These are phyloP conservation scores for Colletotrichum liaoningense DNA, from an alignment of 2,329 filamentous ascomycete species.

Conservation along the genomic window DNA sequence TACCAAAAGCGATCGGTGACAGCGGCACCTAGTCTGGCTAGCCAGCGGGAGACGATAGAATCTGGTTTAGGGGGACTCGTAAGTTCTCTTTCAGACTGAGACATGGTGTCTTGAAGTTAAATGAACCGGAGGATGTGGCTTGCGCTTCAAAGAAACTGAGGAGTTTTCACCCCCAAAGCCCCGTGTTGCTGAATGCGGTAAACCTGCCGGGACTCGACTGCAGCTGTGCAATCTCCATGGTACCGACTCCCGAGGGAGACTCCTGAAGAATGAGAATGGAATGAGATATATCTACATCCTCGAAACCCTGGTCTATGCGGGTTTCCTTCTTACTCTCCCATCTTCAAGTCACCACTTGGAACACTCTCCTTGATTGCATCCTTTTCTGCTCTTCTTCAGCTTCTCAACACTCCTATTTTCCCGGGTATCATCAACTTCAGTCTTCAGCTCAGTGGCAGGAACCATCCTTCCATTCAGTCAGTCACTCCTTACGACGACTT, in stretches of 20 bases:
- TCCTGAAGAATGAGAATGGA: neutral
- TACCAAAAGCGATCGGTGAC: neutral
- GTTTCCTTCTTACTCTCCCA: neutral
- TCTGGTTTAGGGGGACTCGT: neutral
- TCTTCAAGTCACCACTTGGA: neutral
- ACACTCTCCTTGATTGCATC: slow-evolving; percentile 7
- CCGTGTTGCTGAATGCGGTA: neutral
- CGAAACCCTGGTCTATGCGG: neutral
- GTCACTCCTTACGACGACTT: neutral
- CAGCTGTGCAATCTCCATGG: neutral
- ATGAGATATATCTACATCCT: neutral
- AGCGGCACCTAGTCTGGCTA: neutral
- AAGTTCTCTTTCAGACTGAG: neutral
- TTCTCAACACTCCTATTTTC: neutral
- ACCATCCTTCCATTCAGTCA: neutral
- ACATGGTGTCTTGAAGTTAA: neutral
- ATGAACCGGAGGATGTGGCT: neutral
- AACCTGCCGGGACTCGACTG: neutral
- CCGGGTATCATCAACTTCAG: neutral
- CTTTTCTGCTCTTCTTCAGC: neutral
- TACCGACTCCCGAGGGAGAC: neutral
- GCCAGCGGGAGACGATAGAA: neutral
- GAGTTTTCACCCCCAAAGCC: neutral
- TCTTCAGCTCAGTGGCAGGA: neutral
- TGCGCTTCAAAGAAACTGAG: slow-evolving; percentile 3